Conservation (phyloP, 2,329 filamentous ascomycete genomes). For the Paecilomyces formosus region DNA sequence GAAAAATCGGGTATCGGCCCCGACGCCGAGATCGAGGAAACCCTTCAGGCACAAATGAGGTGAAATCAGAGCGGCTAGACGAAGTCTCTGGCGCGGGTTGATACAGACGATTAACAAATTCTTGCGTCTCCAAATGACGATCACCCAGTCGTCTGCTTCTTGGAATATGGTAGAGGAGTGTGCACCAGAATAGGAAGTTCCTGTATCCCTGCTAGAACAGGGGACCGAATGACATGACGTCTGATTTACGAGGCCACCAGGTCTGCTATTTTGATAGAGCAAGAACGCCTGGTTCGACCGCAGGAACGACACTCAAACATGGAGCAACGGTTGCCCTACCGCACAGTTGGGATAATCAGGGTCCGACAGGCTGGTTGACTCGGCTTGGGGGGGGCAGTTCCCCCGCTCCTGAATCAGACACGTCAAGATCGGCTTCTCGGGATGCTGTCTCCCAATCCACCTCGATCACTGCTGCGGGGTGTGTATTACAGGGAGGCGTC, state of each 20-base stretch:
- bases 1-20: background rate
- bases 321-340: background rate
- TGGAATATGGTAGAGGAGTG: background rate
- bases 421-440: background rate
- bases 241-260: background rate
- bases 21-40: background rate
- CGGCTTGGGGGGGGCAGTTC: background rate
- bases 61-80: background rate
- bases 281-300: background rate
- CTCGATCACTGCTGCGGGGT: background rate
- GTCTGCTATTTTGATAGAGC: background rate
- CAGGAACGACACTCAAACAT: background rate
- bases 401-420: background rate
- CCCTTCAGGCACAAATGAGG: background rate
- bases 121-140: background rate
- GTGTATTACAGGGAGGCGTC: background rate
- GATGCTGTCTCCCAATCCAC: background rate
- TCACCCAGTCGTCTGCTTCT: background rate
- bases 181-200: background rate
- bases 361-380: background rate
- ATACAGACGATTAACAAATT: background rate
- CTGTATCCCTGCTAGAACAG: background rate
- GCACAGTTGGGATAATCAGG: background rate
- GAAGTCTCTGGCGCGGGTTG: background rate
- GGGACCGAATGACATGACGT: background rate